Evolutionary conservation across 2,329 filamentous ascomycete genomes (phyloP).

Genomic region (Colletotrichum sp.): DNA sequence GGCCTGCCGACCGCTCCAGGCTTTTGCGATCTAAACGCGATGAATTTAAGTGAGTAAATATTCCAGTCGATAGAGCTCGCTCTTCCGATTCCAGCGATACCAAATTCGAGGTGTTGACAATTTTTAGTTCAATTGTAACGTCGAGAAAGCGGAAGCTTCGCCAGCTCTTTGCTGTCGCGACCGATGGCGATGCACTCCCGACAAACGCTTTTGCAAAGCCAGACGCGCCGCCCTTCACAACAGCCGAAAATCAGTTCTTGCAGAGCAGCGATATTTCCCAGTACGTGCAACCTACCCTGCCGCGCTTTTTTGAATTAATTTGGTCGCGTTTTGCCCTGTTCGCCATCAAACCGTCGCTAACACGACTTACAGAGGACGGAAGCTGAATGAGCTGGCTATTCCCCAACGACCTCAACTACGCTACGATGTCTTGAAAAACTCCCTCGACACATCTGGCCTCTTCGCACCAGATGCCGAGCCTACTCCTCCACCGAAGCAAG

Average conservation of each 20-base stretch:
- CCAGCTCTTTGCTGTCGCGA: conserved; percentile 83
- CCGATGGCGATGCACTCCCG: conserved; percentile 67
- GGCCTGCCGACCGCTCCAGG: conserved; percentile 68
- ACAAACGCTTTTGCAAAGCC: conserved; percentile 61
- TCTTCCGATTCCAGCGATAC: conserved; percentile 56
- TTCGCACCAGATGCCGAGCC: conserved; percentile 4
- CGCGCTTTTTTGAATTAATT: not conserved
- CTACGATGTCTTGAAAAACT: conserved; percentile 47
- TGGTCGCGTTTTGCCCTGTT: conserved; percentile 25
- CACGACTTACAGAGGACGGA: conserved; percentile 43
- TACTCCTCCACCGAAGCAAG: not conserved
- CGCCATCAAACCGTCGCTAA: not conserved
- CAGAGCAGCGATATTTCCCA: conserved; percentile 63
- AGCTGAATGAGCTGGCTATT: conserved; percentile 58
- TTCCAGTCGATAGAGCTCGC: conserved; percentile 49
- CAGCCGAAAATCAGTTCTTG: conserved; percentile 61
- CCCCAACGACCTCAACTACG: conserved; percentile 52
- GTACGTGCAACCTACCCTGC: conserved; percentile 48
- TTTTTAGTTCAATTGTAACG: conserved; percentile 71
- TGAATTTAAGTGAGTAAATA: conserved; percentile 62
- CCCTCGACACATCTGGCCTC: conserved; percentile 33
- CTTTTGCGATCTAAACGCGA: conserved; percentile 70
- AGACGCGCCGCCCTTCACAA: conserved; percentile 59
- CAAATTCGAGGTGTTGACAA: conserved; percentile 49
- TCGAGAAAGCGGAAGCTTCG: conserved; percentile 91